A percentile compares a stretch with the other conserved stretches of the same genome.
These are phyloP conservation scores for Fusarium musae DNA, from an alignment of 2,329 filamentous ascomycete species.

Conservation along the genomic window DNA sequence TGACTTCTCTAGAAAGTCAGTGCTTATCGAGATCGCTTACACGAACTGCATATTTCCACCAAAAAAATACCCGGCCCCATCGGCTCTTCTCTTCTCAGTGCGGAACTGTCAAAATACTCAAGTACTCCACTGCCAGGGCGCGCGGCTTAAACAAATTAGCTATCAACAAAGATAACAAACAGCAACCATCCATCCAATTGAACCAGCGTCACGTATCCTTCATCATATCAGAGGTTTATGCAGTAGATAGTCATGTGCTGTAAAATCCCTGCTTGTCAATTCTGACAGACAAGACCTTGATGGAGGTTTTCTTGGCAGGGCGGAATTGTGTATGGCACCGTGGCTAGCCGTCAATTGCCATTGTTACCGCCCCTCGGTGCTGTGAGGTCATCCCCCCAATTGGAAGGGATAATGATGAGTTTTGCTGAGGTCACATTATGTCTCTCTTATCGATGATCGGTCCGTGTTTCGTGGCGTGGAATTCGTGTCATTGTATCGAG, in stretches of 20 bases:
- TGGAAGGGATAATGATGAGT: background rate
- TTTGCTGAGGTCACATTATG: conserved; percentile 28
- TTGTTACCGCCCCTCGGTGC: conserved; percentile 1
- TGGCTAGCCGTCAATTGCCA: conserved; percentile 45
- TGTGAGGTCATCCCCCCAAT: conserved; percentile 24
- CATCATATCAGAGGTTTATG: background rate
- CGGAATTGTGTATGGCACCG: conserved; percentile 34
- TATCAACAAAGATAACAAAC: background rate
- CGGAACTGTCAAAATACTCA: background rate
- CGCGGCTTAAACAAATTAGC: conserved; percentile 1
- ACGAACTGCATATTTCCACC: conserved; percentile 8
- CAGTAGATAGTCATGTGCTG: conserved; percentile 21
- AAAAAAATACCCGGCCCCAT: background rate
- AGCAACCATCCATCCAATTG: background rate
- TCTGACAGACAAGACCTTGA: conserved; percentile 18
- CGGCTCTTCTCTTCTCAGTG: conserved; percentile 18
- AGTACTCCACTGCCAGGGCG: conserved; percentile 24
- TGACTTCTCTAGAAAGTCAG: background rate
- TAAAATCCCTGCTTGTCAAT: conserved; percentile 20
- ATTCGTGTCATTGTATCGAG: conserved; percentile 19
- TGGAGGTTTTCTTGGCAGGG: conserved; percentile 12
- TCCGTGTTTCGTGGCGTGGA: background rate
- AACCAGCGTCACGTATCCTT: background rate
- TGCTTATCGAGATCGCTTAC: conserved; percentile 32
- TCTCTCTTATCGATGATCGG: conserved; percentile 22